Base-by-base conservation (phyloP, 2,329 filamentous ascomycete genomes). In the Calonectria montana region DNA sequence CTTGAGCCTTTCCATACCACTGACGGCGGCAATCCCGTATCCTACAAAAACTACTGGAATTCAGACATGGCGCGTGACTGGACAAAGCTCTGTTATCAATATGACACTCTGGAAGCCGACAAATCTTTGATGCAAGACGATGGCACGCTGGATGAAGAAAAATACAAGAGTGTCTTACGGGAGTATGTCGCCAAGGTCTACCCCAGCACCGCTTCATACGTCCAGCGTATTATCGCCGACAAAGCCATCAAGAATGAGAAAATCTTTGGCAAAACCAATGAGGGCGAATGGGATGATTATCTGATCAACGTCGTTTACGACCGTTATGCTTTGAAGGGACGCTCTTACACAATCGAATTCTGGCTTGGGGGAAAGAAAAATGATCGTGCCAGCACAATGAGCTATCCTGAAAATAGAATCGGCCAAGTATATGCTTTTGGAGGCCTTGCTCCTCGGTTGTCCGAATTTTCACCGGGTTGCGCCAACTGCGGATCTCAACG, bases 21-120 rank as follows among this genome's bases (percentile, higher is more conserved):
- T 0, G 39, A 61, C 6, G 25, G 4, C 0, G 67, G 57, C 0
- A 43, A 65, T 25, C 47, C 67, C 68, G 57, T 21, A 65, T 73
- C 27, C n/a, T 74, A 74, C 23, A 71, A 74, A 7, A 68, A 71
- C 8, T 74, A 71, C 39, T 75, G 50, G 47, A 75, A 69, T 1
- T 66, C 73, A 2, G 35, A 63, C 9, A 16, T 27, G n/a, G 45
- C 16, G 16, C 48, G 67, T 4, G 47, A 65, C 9, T 64, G 67
- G 67, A 69, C 61, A 13, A n/a, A 41, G 21, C 21, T 57, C 2
- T 18, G n/a, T 47, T 65, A 69, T 39, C 59, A 69, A 18, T 69
- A 69, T 18, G 61, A 65, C 37, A 48, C 53, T n/a, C 31, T 69
- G 29, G n/a, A 7, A 10, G 21, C 31, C 13, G 7, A 12, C 16